Percentiles rank a stretch among this genome's conserved stretches.
Conservation (phyloP, 345 rosid genomes). For the Mercurialis annua region DNA sequence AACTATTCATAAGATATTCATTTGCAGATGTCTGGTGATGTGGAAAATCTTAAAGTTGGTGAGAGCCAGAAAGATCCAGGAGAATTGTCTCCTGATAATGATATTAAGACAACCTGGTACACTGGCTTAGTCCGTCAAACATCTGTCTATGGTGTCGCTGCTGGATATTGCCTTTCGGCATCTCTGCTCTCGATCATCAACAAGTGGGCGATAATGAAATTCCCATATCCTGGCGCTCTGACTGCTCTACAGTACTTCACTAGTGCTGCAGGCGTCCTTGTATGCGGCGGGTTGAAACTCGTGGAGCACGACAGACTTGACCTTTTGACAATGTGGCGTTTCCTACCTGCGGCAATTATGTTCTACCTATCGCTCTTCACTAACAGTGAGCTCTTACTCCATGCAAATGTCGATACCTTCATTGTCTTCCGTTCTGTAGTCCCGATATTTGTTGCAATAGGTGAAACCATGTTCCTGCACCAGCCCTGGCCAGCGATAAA, state of each 20-base stretch:
- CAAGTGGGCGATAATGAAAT: constrained; percentile 97
- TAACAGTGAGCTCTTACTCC: constrained; percentile 94
- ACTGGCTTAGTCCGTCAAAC: constrained; percentile 48
- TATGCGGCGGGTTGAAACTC: constrained; percentile 54
- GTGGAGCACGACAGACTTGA: constrained; percentile 68
- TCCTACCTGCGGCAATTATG: constrained; percentile 89
- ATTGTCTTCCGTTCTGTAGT: constrained; percentile 89
- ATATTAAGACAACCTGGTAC: constrained; percentile 38
- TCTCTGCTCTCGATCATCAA: constrained; percentile 91
- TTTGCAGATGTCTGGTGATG: constrained; percentile 32
- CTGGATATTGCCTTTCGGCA: constrained; percentile 93
- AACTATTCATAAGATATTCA: neutral
- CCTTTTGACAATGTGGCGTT: constrained; percentile 83
- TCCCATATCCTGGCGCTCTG: constrained; percentile 93
- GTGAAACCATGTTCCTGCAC: constrained; percentile 76
- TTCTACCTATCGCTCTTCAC: constrained; percentile 91
- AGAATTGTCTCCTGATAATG: constrained; percentile 14
- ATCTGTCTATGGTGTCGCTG: constrained; percentile 74
- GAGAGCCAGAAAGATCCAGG: constrained; percentile 24
- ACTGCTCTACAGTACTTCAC: constrained; percentile 92
- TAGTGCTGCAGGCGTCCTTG: constrained; percentile 75
- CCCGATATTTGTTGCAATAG: constrained; percentile 88
- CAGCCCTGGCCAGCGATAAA: constrained; percentile 88
- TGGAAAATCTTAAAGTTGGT: constrained; percentile 37
- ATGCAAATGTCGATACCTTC: constrained; percentile 96